Evolutionary conservation across 2,329 filamentous ascomycete species (phyloP).

Genomic region (Xylariaceae sp.): DNA sequence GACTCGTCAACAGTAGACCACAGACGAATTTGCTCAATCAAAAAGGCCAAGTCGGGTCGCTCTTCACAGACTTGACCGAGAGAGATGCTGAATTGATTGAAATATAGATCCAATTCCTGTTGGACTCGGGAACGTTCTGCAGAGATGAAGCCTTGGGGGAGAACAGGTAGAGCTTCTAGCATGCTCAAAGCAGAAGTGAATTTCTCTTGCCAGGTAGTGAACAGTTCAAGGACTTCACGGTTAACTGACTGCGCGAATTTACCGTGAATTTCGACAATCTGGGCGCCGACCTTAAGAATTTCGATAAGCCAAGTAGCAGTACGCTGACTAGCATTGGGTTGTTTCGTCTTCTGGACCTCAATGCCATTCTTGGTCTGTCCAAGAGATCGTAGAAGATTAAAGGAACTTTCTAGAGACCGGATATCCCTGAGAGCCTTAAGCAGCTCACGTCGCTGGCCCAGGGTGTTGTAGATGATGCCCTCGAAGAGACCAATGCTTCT

Average conservation of each 20-base stretch:
- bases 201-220: constrained; percentile 48
- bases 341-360: constrained; percentile 18
- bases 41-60: constrained; percentile 59
- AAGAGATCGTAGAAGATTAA: constrained; percentile 36
- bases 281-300: constrained; percentile 59
- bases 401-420: constrained; percentile 35
- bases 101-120: constrained; percentile 32
- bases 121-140: constrained; percentile 33
- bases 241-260: constrained; percentile 57
- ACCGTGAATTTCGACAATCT: constrained; percentile 62
- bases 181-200: constrained; percentile 43
- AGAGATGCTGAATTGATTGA: constrained; percentile 37
- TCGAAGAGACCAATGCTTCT: constrained; percentile 84
- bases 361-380: constrained; percentile 20
- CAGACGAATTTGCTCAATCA: constrained; percentile 60
- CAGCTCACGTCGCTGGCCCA: constrained; percentile 56
- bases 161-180: constrained; percentile 39
- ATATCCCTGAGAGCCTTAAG: constrained; percentile 37
- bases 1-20: constrained; percentile 52
- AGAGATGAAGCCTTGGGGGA: constrained; percentile 51
- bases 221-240: constrained; percentile 37
- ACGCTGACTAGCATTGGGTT: constrained; percentile 25
- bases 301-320: constrained; percentile 60
- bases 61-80: constrained; percentile 41
- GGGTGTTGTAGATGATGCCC: constrained; percentile 66